Conservation (phyloP, 495 filamentous ascomycete genomes). For the Penicillium mononematosum region DNA sequence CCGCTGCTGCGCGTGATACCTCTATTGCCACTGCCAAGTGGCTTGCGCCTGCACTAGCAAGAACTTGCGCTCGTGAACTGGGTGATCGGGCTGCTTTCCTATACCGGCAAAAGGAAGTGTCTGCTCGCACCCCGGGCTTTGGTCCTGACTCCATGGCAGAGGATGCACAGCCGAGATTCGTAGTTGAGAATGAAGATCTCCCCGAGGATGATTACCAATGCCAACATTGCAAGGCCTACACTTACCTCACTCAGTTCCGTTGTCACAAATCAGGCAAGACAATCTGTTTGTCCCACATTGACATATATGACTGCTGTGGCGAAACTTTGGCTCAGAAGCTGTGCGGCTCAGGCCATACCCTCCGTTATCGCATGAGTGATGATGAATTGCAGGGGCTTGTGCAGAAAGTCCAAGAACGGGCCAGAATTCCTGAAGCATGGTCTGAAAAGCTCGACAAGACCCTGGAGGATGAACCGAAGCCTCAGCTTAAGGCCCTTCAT, state of each 20-base stretch:
- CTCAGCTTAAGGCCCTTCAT: constrained; percentile 82
- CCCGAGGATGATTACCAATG: constrained; percentile 90
- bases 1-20: constrained; percentile 73
- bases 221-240: constrained; percentile 85
- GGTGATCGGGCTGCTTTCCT: constrained; percentile 65
- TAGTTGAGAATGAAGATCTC: constrained; percentile 68
- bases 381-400: constrained; percentile 62
- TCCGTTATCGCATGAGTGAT: constrained; percentile 74
- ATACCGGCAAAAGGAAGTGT: constrained; percentile 57
- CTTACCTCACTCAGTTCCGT: constrained; percentile 85
- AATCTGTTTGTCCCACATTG: constrained; percentile 76
- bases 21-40: constrained; percentile 94
- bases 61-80: constrained; percentile 71
- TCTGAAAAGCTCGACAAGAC: constrained; percentile 83
- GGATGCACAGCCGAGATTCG: constrained; percentile 43
- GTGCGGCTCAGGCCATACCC: constrained; percentile 60
- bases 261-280: constrained; percentile 76
- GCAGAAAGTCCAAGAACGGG: constrained; percentile 81
- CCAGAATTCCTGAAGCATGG: constrained; percentile 83
- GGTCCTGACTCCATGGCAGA: constrained; percentile 31
- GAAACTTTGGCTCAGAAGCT: constrained; percentile 57
- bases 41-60: constrained; percentile 81
- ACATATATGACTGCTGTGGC: constrained; percentile 75
- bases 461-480: constrained; percentile 76
- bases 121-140: constrained; percentile 44